Evolutionary conservation across 192 early-diverging fungal species (phyloP).

Genomic region (Rhizoclosmatium sp.): DNA sequence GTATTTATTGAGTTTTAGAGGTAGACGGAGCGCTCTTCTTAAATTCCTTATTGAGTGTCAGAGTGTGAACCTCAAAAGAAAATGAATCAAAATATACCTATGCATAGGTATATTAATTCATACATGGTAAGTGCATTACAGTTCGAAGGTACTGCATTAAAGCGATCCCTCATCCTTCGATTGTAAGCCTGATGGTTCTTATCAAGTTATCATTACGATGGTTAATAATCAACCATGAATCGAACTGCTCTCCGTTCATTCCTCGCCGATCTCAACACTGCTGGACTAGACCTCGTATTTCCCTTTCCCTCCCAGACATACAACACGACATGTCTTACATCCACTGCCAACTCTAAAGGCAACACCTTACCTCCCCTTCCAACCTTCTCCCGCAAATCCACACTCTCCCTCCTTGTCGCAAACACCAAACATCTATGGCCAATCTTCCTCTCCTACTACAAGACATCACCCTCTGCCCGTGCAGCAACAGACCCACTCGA

Average conservation of each 20-base stretch:
- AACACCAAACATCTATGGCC: conserved; percentile 46
- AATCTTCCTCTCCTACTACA: conserved; percentile 29
- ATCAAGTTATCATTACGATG: no score
- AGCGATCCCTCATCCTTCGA: no score
- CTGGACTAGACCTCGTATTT: conserved; percentile 8
- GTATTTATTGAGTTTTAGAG: no score
- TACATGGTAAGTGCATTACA: no score
- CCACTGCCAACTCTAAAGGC: neutral
- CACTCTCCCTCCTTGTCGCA: conserved; percentile 39
- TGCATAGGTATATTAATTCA: no score
- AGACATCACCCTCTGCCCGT: conserved; percentile 6
- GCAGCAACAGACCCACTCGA: conserved; percentile 26
- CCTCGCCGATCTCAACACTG: neutral
- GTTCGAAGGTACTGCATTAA: no score
- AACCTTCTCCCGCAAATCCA: conserved; percentile 36
- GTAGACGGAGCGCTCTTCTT: no score
- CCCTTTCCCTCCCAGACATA: conserved; percentile 35
- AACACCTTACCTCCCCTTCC: conserved; percentile 24
- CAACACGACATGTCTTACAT: conserved; percentile 10
- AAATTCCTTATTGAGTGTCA: no score
- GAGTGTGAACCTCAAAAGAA: no score
- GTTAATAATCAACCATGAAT: no score
- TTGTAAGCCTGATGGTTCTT: no score
- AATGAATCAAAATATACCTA: no score
- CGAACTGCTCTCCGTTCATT: neutral